These are phyloP conservation scores for Flaveria robusta DNA, from an alignment of 129 eudicot species.

Conservation along the genomic window DNA sequence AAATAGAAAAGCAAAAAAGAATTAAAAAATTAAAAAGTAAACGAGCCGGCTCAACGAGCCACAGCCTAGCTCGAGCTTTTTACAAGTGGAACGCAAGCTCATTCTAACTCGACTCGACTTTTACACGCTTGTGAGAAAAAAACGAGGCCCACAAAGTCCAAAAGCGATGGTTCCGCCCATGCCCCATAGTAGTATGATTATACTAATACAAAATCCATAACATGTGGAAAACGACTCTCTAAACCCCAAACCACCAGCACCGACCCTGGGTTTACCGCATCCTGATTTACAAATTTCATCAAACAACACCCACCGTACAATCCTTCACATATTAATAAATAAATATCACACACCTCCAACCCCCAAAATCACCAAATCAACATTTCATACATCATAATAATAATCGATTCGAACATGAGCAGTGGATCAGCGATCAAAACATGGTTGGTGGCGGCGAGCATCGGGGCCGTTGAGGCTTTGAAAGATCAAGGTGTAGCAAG, in stretches of 20 bases:
- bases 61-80: too few species aligned
- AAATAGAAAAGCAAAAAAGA: too few species aligned
- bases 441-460: constrained; percentile 64
- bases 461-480: constrained; percentile 67
- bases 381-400: background rate
- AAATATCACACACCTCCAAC: background rate
- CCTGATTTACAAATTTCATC: constrained; percentile 25
- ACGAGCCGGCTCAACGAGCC: too few species aligned
- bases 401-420: constrained; percentile 23
- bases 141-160: background rate
- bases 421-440: constrained; percentile 42
- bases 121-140: background rate
- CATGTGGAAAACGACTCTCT: constrained; percentile 1
- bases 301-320: background rate
- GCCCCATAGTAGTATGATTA: too few species aligned
- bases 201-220: too few species aligned
- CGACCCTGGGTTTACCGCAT: constrained; percentile 23
- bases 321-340: constrained; percentile 13
- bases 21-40: too few species aligned
- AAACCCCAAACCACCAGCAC: background rate
- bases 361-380: constrained; percentile 3
- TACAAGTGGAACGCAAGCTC: too few species aligned
- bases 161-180: too few species aligned
- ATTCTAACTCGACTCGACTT: too few species aligned
- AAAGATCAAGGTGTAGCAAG: constrained; percentile 70